Percentiles rank a stretch among this genome's conserved stretches.
Evolutionary conservation across 108 stramenopile species (phyloP).

Genomic region (Cyclostephanos invisitatus): DNA sequence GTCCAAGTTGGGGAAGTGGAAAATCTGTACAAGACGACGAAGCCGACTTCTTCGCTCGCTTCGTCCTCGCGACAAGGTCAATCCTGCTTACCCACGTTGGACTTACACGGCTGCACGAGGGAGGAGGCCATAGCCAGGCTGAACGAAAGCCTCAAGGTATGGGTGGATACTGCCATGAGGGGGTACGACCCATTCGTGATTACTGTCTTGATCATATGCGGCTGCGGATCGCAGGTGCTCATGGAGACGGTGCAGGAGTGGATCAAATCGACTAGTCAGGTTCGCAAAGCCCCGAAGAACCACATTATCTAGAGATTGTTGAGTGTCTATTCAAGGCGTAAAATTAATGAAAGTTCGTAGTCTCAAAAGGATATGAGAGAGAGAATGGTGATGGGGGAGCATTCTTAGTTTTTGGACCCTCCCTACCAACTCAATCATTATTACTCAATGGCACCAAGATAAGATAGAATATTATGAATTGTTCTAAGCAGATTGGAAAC

Average conservation of each 20-base stretch:
- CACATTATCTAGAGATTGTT: too few species aligned
- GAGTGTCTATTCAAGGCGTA: too few species aligned
- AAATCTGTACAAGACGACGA: constrained; percentile 32
- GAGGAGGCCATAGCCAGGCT: constrained; percentile 16
- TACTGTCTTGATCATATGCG: constrained; percentile 17
- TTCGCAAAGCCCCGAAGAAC: constrained; percentile 25
- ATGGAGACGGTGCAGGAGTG: constrained; percentile 25
- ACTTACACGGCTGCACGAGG: constrained; percentile 21
- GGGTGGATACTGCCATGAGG: constrained; percentile 26
- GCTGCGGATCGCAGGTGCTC: constrained; percentile 23
- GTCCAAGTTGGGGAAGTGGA: constrained; percentile 24
- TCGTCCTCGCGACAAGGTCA: too few species aligned
- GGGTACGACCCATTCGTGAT: constrained; percentile 20
- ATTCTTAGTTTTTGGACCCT: too few species aligned
- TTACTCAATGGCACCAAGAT: too few species aligned
- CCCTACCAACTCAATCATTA: too few species aligned
- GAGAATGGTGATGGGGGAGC: too few species aligned
- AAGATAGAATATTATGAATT: too few species aligned
- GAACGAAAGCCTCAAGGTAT: constrained; percentile 17
- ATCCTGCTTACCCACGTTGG: not conserved
- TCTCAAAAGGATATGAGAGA: too few species aligned
- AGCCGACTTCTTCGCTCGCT: too few species aligned
- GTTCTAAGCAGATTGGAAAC: too few species aligned
- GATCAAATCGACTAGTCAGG: constrained; percentile 15
- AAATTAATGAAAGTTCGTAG: too few species aligned